Conservation (phyloP, 2,329 filamentous ascomycete genomes). For the Fusarium continuum region DNA sequence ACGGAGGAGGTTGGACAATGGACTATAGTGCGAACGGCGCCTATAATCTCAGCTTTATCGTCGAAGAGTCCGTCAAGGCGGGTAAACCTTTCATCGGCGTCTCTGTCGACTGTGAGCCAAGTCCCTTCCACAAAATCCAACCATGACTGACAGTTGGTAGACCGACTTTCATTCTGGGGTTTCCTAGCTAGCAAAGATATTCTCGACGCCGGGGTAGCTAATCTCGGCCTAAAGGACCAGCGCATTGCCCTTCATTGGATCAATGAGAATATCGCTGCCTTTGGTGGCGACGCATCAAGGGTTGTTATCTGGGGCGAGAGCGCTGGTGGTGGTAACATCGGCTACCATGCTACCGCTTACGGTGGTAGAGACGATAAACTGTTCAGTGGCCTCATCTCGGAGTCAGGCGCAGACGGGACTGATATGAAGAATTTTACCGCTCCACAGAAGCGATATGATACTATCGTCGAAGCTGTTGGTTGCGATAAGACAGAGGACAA, state of each 20-base stretch:
- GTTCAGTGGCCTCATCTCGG: constrained; percentile 62
- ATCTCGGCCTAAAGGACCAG: constrained; percentile 62
- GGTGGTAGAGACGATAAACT: constrained; percentile 62
- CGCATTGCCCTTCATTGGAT: constrained; percentile 60
- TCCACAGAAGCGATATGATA: constrained; percentile 28
- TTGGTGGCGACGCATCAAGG: constrained; percentile 56
- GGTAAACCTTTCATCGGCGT: constrained; percentile 37
- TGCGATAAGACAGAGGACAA: constrained; percentile 38
- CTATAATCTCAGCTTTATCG: constrained; percentile 70
- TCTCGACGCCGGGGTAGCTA: constrained; percentile 46
- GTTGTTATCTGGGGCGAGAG: constrained; percentile 58
- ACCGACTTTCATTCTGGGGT: constrained; percentile 49
- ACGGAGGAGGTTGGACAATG: constrained; percentile 52
- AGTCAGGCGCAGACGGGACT: constrained; percentile 54
- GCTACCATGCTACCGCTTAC: constrained; percentile 60
- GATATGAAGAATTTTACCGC: constrained; percentile 31
- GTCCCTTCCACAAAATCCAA: rapidly evolving
- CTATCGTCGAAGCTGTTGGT: constrained; percentile 37
- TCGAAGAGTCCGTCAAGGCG: constrained; percentile 51
- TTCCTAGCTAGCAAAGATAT: constrained; percentile 59
- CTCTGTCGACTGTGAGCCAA: constrained; percentile 30
- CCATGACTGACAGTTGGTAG: not conserved
- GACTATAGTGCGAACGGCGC: constrained; percentile 57
- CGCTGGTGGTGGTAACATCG: constrained; percentile 60
- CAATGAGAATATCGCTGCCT: constrained; percentile 54